Evolutionary conservation across 495 filamentous ascomycete species (phyloP), one percentile per base, ranked within the genome.

Genomic region (Halenospora varia): DNA sequence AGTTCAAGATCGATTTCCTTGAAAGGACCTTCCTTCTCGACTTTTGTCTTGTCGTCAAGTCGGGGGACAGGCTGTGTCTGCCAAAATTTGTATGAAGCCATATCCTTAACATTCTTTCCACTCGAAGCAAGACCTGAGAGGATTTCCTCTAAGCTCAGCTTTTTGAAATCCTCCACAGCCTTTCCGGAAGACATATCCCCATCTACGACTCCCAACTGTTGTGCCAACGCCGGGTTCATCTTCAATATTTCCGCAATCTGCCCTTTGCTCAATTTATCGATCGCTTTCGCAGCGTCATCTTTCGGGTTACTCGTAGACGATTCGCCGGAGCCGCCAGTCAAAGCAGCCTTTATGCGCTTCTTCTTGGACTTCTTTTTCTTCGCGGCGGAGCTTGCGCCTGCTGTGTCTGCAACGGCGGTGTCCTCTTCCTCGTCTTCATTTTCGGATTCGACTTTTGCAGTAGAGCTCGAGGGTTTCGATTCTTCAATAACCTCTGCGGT

Each of bases 1-100:
- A 85, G 80, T 53, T 88, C 87, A 2, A 88, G 81, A 59, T 90
- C 84, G 63, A 92, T 88, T 10, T 75, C 61, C 57, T 69, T 76
- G 40, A 84, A 68, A 2, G 80, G 82, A 0, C 82, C 82, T 68
- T 85, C 82, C 59, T 76, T 71, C 19, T 77, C 52, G 11, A 71
- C 52, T 40, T 73, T 62, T 11, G 22, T 40, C n/a, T 69, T 73
- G 50, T 81, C 77, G 9, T 82, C 86, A 62, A 97, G 96, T 55
- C 85, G 84, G 10, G 90, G 88, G 25, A 98, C 94, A 0, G 94
- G 94, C 69, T 98, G 94, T 29, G 94, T 97, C 68, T 88, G 84
- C 94, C 94, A 98, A 72, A 98, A 98, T 71, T 95, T 96, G 79
- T 97, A 96, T 25, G 86, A 86, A 3, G 83, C 92, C 90, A 96